Evolutionary conservation across 1,284 basidiomycete genomes (phyloP).

Genomic region (Puccinia triticina): DNA sequence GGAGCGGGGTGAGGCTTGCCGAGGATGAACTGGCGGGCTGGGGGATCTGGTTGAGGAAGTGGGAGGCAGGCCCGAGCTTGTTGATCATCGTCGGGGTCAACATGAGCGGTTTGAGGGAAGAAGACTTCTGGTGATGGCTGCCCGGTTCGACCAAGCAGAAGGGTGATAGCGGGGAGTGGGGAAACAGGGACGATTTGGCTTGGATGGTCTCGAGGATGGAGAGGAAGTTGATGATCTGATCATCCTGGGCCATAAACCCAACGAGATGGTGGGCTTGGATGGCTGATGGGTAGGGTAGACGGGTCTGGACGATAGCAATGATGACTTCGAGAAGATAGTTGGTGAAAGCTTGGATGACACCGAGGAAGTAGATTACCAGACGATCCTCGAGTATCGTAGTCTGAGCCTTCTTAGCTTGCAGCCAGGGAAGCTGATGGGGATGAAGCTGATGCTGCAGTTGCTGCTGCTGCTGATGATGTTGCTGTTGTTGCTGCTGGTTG

Average conservation of each 20-base stretch:
- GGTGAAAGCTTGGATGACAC: not conserved
- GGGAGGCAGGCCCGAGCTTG: slow-evolving; percentile 10
- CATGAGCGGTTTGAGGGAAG: slow-evolving; percentile 15
- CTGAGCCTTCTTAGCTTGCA: not conserved
- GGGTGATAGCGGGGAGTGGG: slow-evolving; percentile 8
- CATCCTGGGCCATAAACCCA: slow-evolving; percentile 17
- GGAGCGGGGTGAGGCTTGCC: not conserved
- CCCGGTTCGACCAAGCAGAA: not conserved
- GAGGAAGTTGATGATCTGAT: slow-evolving; percentile 1
- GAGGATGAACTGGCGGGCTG: not conserved
- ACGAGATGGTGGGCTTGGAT: slow-evolving; percentile 11
- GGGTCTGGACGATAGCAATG: slow-evolving; percentile 14
- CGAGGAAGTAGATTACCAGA: slow-evolving; percentile 18
- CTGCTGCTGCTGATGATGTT: not conserved
- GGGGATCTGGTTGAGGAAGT: slow-evolving; percentile 13
- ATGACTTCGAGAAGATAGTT: slow-evolving; percentile 12
- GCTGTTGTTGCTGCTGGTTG: not conserved
- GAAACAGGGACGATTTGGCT: not conserved
- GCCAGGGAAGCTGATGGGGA: not conserved
- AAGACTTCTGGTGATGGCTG: slow-evolving; percentile 11
- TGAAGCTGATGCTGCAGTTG: not conserved
- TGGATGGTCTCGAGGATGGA: not conserved
- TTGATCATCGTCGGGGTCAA: slow-evolving; percentile 2
- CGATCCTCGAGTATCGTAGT: not conserved
- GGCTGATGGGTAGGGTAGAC: slow-evolving; percentile 19